Evolutionary conservation across 163 green algal species (phyloP).

Genomic region (Prototheca wickerhamii): DNA sequence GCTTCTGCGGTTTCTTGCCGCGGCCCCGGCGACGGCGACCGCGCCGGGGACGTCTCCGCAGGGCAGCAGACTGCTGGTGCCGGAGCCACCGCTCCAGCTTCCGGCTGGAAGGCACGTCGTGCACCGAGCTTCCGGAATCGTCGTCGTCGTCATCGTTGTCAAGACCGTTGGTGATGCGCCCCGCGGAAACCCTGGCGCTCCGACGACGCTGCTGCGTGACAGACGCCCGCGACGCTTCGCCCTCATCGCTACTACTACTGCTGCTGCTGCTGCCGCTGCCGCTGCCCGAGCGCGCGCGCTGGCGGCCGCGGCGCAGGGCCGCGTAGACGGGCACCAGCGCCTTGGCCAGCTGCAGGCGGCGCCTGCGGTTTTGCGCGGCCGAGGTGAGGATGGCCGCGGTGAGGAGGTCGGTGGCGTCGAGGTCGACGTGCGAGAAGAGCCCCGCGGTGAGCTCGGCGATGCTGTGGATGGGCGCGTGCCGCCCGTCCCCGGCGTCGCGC

Average conservation of each 20-base stretch:
- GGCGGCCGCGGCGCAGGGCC: slow-evolving; percentile 1
- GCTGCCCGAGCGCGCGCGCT: not conserved
- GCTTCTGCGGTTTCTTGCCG: no score
- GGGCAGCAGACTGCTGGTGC: not conserved
- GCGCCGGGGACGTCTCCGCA: no score
- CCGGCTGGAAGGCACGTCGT: not conserved
- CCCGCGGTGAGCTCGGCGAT: slow-evolving; percentile 31
- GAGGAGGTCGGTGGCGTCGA: slow-evolving; percentile 27
- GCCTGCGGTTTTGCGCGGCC: slow-evolving; percentile 22
- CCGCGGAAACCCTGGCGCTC: no score
- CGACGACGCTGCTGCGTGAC: no score
- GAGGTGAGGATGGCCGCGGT: slow-evolving; percentile 15
- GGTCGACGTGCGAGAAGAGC: slow-evolving; percentile 20
- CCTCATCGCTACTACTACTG: not conserved
- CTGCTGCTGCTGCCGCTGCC: slow-evolving; percentile 1
- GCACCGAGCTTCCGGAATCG: not conserved
- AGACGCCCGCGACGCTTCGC: no score
- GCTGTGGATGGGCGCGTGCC: not conserved
- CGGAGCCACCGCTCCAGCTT: not conserved
- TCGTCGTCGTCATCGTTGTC: not conserved
- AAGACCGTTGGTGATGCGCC: no score
- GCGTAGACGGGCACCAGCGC: slow-evolving; percentile 25
- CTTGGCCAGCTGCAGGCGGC: slow-evolving; percentile 22
- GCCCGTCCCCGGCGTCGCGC: not conserved
- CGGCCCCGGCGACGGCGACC: no score